These are phyloP conservation scores for Fusarium graminum DNA, from an alignment of 2,329 filamentous ascomycete genomes.

Conservation along the genomic window DNA sequence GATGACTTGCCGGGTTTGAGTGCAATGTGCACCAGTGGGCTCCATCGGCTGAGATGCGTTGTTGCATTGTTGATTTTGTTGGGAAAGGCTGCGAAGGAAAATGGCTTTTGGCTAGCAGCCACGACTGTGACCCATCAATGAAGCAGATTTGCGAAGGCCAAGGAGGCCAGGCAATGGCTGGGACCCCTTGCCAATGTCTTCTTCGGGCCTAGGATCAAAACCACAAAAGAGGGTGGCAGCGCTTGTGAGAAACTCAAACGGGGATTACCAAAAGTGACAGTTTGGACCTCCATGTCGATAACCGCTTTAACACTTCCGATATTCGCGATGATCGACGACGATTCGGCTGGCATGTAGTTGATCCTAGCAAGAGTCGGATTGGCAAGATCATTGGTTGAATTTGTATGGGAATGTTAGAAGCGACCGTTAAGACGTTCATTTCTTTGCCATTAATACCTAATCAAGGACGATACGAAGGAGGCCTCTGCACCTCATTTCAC, in stretches of 20 bases:
- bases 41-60: not conserved
- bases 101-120: slow-evolving; percentile 14
- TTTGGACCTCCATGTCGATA: slow-evolving; percentile 38
- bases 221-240: slow-evolving; percentile 24
- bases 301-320: slow-evolving; percentile 43
- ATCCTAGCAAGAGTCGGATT: slow-evolving; percentile 34
- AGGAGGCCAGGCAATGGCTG: slow-evolving; percentile 17
- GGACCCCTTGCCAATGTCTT: slow-evolving; percentile 16
- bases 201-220: slow-evolving; percentile 18
- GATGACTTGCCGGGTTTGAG: not conserved
- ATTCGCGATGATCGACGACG: slow-evolving; percentile 39
- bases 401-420: not conserved
- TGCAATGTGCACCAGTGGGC: slow-evolving; percentile 4
- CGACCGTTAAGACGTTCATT: not conserved
- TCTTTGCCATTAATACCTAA: slow-evolving; percentile 9
- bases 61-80: slow-evolving; percentile 20
- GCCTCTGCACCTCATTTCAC: slow-evolving; percentile 6
- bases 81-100: slow-evolving; percentile 19
- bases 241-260: slow-evolving; percentile 45
- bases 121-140: slow-evolving; percentile 21
- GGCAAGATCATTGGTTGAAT: slow-evolving; percentile 8
- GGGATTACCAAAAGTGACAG: slow-evolving; percentile 37
- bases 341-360: slow-evolving; percentile 36
- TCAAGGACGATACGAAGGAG: not conserved
- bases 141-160: slow-evolving; percentile 46